These are phyloP conservation scores for Citrus sp. DNA, from an alignment of 345 rosid species.

Conservation along the genomic window DNA sequence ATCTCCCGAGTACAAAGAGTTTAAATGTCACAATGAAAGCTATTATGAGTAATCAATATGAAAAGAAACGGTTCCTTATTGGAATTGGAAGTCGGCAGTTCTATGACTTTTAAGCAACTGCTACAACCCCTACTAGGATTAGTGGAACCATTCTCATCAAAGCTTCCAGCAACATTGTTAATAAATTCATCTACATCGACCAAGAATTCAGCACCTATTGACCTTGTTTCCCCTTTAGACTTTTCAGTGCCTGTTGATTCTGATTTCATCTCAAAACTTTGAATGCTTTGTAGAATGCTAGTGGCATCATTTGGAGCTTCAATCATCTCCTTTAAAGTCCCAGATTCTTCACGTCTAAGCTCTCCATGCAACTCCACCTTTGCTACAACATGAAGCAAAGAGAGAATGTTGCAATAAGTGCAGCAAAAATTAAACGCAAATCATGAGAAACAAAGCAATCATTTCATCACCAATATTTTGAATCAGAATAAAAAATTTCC, in stretches of 20 bases:
- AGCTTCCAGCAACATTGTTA: background rate
- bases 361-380: background rate
- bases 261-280: background rate
- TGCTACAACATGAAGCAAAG: background rate
- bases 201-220: background rate
- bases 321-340: background rate
- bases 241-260: background rate
- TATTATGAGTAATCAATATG: background rate
- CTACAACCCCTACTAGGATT: background rate
- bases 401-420: background rate
- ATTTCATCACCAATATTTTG: background rate
- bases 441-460: background rate
- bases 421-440: background rate
- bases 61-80: background rate
- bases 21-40: background rate
- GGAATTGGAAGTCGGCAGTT: background rate
- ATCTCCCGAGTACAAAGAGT: background rate
- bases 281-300: background rate
- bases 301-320: background rate
- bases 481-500: background rate
- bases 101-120: background rate
- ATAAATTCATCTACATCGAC: constrained; percentile 12
- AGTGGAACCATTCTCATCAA: constrained; percentile 11
- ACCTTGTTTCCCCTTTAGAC: background rate
- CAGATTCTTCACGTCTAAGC: background rate